phyloP scores from a whole-genome alignment of 2,329 filamentous ascomycete species.

The Monosporascus sp. region DNA sequence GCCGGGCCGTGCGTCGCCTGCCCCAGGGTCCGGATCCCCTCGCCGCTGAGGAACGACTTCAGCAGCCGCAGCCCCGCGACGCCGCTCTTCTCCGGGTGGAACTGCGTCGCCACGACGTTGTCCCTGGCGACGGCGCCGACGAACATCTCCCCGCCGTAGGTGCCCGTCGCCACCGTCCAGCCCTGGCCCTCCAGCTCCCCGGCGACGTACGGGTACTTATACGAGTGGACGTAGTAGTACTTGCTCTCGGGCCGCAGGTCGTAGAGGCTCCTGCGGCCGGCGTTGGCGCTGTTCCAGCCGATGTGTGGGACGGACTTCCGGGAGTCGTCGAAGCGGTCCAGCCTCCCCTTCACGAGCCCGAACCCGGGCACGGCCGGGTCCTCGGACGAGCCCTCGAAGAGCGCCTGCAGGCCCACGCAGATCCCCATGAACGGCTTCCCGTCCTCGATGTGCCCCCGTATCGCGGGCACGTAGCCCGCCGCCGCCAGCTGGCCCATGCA shows the following conservation, averaged over 20 bases:
- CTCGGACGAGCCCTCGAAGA: conserved; percentile 84
- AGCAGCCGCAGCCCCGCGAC: conserved; percentile 79
- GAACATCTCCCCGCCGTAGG: conserved; percentile 84
- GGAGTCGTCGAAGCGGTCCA: conserved; percentile 71
- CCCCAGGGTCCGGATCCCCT: conserved; percentile 49
- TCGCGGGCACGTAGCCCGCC: conserved; percentile 78
- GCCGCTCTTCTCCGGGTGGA: conserved; percentile 96
- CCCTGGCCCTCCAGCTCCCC: conserved; percentile 74
- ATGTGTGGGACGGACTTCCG: conserved; percentile 96
- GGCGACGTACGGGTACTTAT: conserved; percentile 70
- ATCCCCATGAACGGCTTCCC: conserved; percentile 99
- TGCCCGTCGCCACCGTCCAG: conserved; percentile 88
- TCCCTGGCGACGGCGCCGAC: conserved; percentile 82
- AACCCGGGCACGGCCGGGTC: conserved; percentile 67
- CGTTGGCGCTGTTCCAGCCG: conserved; percentile 91
- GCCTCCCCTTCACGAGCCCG: conserved; percentile 63
- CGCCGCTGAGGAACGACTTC: conserved; percentile 78
- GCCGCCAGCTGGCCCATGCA: conserved; percentile 79
- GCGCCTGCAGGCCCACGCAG: conserved; percentile 86
- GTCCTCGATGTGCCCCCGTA: conserved; percentile 74
- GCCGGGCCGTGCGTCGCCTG: conserved; percentile 22
- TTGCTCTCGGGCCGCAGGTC: conserved; percentile 77
- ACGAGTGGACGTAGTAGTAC: conserved; percentile 99
- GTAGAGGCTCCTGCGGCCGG: conserved; percentile 57
- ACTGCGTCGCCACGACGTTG: conserved; percentile 88